Evolutionary conservation across 192 early-diverging fungal species (phyloP).

Genomic region (Rhizophagus sp.): DNA sequence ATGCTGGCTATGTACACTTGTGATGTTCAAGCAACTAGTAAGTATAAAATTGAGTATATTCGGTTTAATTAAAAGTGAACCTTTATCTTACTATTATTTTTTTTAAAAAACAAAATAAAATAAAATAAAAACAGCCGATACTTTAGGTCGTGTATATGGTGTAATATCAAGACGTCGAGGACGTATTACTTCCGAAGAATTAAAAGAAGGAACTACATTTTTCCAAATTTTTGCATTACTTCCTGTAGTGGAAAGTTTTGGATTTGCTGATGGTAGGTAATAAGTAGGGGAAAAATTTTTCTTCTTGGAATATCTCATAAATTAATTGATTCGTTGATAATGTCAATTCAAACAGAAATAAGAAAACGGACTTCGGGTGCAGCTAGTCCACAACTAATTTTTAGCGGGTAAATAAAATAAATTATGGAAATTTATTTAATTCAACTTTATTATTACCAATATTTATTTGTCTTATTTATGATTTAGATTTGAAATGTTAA

Average conservation of each 20-base stretch:
- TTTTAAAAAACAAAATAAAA: too few species aligned
- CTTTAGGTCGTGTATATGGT: slow-evolving; percentile 94
- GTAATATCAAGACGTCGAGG: slow-evolving; percentile 90
- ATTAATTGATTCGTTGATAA: slow-evolving; percentile 17
- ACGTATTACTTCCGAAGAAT: slow-evolving; percentile 92
- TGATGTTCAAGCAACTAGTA: slow-evolving; percentile 92
- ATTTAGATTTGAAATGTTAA: slow-evolving; percentile 79
- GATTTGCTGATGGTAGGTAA: slow-evolving; percentile 86
- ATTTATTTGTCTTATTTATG: neutral
- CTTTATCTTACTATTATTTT: neutral
- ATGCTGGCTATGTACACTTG: slow-evolving; percentile 96
- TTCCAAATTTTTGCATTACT: slow-evolving; percentile 85
- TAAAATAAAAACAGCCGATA: slow-evolving; percentile 59
- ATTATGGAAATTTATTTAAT: neutral
- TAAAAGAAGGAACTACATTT: slow-evolving; percentile 97
- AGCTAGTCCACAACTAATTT: slow-evolving; percentile 93
- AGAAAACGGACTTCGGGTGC: slow-evolving; percentile 94
- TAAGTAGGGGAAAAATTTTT: neutral
- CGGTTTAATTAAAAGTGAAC: too few species aligned
- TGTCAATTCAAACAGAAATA: slow-evolving; percentile 63
- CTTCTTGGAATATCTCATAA: neutral
- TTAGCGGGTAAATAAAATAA: slow-evolving; percentile 66
- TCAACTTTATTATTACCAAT: neutral
- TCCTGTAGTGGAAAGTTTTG: slow-evolving; percentile 97
- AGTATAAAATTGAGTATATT: neutral